Evolutionary conservation across 2,329 filamentous ascomycete species (phyloP), one percentile per base, ranked within the genome.

Genomic region (Fusarium sp.): DNA sequence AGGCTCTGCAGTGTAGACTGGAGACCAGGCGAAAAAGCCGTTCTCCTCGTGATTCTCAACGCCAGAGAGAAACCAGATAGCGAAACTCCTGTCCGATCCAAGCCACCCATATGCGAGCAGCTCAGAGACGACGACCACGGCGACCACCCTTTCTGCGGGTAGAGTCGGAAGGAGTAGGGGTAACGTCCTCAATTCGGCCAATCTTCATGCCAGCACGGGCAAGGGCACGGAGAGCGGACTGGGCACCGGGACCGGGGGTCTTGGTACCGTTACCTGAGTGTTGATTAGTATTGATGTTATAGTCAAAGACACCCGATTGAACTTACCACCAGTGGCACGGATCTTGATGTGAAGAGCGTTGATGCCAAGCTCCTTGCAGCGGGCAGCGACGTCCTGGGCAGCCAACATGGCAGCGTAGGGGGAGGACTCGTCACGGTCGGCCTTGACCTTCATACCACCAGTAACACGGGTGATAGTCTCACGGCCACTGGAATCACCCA

Each of bases 381-480:
- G 93, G 83, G 89, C 87, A 80, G 96, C 96, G 82, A 97, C 94
- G 84, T 97, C 94, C 90, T 99, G 96, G 76, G 96, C 96, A 86
- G 96, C 96, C 93, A 99, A 94, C 96, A 99, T 99, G 87, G 96
- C 96, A 81, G 96, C 96, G 90, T 99, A 99, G 80, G 96, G 96
- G 77, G 96, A 98, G 80, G 95, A 98, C 89, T 99, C 96, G 88
- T 99, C 96, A 90, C 96, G 95, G 83, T 99, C 94, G 85, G 94
- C 94, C 92, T 99, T 99, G 90, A 99, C 96, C 90, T 99, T 99
- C 96, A 99, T 99, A 83, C 97, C 97, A 88, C 97, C 96, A 80
- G 97, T 99, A 78, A 99, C 95, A 93, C 96, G 94, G 90, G 90
- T 93, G 88, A 99, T 98, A 87, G 97, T 99, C 92, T 99, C 96